phyloP scores from a whole-genome alignment of 2,329 filamentous ascomycete species.

The Lachnellula occidentalis region DNA sequence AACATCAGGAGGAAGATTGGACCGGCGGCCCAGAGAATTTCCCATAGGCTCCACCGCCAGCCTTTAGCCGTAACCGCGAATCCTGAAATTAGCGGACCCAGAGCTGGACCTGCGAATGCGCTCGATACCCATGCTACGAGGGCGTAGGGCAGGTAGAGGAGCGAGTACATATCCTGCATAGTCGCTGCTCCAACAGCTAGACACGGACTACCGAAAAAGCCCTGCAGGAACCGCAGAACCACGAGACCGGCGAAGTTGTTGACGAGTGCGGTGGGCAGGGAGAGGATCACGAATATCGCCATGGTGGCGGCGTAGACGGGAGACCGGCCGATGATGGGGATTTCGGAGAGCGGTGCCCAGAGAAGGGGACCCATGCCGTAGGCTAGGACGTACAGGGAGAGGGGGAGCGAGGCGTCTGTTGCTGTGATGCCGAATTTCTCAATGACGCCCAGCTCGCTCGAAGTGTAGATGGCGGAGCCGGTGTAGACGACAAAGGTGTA shows the following conservation, averaged over 20 bases:
- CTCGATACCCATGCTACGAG: slow-evolving; percentile 54
- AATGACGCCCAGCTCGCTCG: slow-evolving; percentile 44
- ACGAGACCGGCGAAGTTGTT: slow-evolving; percentile 59
- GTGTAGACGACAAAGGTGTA: slow-evolving; percentile 57
- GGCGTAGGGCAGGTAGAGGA: slow-evolving; percentile 51
- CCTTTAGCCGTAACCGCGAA: slow-evolving; percentile 51
- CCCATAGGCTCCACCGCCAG: slow-evolving; percentile 62
- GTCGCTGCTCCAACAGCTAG: slow-evolving; percentile 54
- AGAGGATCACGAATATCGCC: slow-evolving; percentile 62
- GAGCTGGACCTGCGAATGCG: slow-evolving; percentile 46
- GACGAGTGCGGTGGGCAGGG: slow-evolving; percentile 57
- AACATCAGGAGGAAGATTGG: slow-evolving; percentile 58
- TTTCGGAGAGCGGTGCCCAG: slow-evolving; percentile 61
- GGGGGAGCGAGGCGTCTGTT: slow-evolving; percentile 48
- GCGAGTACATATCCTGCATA: slow-evolving; percentile 48
- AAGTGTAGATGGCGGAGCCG: slow-evolving; percentile 44
- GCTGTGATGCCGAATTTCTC: slow-evolving; percentile 46
- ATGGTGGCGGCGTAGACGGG: slow-evolving; percentile 64
- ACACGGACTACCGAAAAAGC: slow-evolving; percentile 61
- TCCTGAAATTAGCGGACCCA: slow-evolving; percentile 56
- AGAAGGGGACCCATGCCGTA: slow-evolving; percentile 60
- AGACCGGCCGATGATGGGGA: slow-evolving; percentile 61
- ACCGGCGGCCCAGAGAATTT: slow-evolving; percentile 56
- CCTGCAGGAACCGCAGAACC: slow-evolving; percentile 58
- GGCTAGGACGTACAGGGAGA: slow-evolving; percentile 59